Conservation (phyloP, 2,329 filamentous ascomycete species). For the Phyllosticta paracitricarpa region DNA sequence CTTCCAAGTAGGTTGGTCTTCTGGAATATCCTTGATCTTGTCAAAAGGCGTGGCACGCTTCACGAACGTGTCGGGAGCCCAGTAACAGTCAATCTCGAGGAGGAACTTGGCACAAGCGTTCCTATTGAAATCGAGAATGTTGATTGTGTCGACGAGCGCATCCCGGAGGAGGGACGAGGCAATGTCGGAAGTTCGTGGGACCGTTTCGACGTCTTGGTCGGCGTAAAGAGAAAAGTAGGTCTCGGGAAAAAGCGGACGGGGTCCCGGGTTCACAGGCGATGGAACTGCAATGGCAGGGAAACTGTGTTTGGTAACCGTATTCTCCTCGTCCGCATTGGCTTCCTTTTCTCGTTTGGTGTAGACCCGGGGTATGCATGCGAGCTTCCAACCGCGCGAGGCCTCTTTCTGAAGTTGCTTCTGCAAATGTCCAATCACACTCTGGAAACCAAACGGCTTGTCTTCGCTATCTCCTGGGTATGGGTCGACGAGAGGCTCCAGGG, state of each 20-base stretch:
- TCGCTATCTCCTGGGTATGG: slow-evolving; percentile 57
- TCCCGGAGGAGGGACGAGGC: slow-evolving; percentile 79
- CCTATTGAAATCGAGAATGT: slow-evolving; percentile 86
- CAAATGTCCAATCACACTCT: slow-evolving; percentile 69
- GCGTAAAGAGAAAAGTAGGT: slow-evolving; percentile 88
- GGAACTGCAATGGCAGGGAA: slow-evolving; percentile 72
- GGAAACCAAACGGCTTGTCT: slow-evolving; percentile 51
- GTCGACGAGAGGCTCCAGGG: slow-evolving; percentile 76
- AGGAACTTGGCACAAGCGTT: slow-evolving; percentile 77
- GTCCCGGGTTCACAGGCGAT: slow-evolving; percentile 61
- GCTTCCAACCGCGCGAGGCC: slow-evolving; percentile 61
- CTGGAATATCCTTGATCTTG: slow-evolving; percentile 58
- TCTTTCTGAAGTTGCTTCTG: slow-evolving; percentile 80
- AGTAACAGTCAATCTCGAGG: slow-evolving; percentile 93
- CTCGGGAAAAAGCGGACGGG: slow-evolving; percentile 76
- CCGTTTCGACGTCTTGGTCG: slow-evolving; percentile 78
- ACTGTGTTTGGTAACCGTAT: slow-evolving; percentile 56
- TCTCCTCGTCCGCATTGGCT: slow-evolving; percentile 40
- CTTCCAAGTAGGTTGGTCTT: slow-evolving; percentile 78
- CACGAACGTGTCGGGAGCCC: slow-evolving; percentile 78
- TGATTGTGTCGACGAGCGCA: slow-evolving; percentile 82
- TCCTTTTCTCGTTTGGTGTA: slow-evolving; percentile 46
- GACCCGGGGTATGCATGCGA: slow-evolving; percentile 52
- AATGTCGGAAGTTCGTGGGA: slow-evolving; percentile 66
- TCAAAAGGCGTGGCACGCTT: slow-evolving; percentile 91